Evolutionary conservation across 192 early-diverging fungal species (phyloP), one percentile per base, ranked within the genome.

Genomic region (Lobosporangium transversale): DNA sequence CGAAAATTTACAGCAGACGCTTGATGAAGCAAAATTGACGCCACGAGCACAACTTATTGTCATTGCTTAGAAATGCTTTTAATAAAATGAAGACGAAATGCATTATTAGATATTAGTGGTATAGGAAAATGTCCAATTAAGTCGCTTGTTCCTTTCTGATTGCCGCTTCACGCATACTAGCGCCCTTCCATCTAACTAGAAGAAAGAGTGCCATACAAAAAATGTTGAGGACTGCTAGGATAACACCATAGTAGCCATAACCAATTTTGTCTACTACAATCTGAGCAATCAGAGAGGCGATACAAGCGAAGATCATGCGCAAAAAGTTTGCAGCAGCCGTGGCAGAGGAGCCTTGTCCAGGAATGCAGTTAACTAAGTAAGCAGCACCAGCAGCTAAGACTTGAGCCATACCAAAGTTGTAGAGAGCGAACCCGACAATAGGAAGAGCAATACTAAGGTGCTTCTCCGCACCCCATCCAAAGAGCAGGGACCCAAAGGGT

Each of bases 371-470:
- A 11, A 83, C 84, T 9, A 81, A 37, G n/a, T 85, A 85, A 3
- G 81, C 79, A 8, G 81, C 61, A 31, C 75, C 67, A 12, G 78
- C 62, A 31, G 81, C 52, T 6, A 79, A 47, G 14, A 82, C 78
- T 53, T 81, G 83, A 24, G 67, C 74, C 78, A 80, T 80, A 17
- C 80, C 83, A 73, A 84, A 80, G 45, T 70, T 78, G 20, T 78
- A 75, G 44, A 83, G 71, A 43, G 70, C 79, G 49, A 85, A 82
- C 14, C 80, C 82, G 21, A 82, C 30, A 47, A 84, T 81, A 9
- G 80, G 68, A 0, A 51, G 79, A 35, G 79, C 79, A 18, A 83
- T 70, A 24, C 64, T 70, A 10, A 82, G 27, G 4, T 73, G 47
- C 26, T 66, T 66, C 26, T 80, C 55, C 21, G 70, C 74, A 20